phyloP scores from a whole-genome alignment of 768 basidiomycete species.

The Udeniomyces megalosporus region DNA sequence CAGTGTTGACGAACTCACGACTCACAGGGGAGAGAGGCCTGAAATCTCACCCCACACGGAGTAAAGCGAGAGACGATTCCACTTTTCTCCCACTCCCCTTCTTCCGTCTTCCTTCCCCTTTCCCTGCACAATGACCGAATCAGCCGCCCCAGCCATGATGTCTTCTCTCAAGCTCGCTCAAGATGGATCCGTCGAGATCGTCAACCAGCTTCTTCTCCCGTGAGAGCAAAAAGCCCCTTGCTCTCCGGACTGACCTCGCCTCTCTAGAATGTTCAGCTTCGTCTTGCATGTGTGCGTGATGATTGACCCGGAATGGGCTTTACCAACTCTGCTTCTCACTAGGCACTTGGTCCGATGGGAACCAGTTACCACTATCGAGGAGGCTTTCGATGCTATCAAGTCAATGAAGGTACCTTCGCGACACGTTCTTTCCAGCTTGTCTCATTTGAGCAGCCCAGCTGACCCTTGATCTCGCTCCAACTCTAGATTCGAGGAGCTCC shows the following conservation, averaged over 20 bases:
- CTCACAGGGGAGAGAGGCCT: too few species aligned
- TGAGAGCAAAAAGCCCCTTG: constrained; percentile 16
- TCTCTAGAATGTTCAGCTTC: too few species aligned
- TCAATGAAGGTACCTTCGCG: constrained; percentile 61
- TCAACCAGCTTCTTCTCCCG: constrained; percentile 78
- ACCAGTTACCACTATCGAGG: constrained; percentile 48
- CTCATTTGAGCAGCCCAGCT: neutral
- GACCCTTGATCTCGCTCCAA: neutral
- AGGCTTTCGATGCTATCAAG: constrained; percentile 87
- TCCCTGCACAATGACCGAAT: neutral
- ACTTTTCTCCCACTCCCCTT: neutral
- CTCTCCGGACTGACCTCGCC: too few species aligned
- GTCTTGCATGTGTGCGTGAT: neutral
- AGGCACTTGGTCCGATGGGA: constrained; percentile 30
- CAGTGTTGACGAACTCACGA: too few species aligned
- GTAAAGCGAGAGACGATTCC: neutral
- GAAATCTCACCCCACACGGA: too few species aligned
- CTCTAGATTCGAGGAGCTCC: constrained; percentile 88
- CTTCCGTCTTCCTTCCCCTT: neutral
- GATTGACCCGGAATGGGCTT: too few species aligned
- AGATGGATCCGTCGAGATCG: constrained; percentile 54
- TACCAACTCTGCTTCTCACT: too few species aligned
- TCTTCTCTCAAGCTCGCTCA: constrained; percentile 29
- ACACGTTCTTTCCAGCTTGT: neutral
- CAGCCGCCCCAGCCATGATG: constrained; percentile 26